Base-by-base conservation (phyloP, 2,329 filamentous ascomycete species). In the Penicillium sp. region DNA sequence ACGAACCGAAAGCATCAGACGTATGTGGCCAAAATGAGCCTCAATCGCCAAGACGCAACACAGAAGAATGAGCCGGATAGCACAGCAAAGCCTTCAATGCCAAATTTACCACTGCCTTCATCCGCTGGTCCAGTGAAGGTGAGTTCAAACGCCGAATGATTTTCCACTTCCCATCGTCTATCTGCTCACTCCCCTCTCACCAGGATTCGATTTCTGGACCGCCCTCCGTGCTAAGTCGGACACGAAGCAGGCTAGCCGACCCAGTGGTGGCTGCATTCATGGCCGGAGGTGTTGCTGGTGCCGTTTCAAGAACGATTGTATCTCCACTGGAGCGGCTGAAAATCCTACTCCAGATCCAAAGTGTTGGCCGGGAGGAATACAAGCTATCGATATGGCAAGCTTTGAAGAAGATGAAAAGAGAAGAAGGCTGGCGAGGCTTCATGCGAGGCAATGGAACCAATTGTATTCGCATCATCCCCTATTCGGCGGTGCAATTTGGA, bases 361-460 rank as follows among this genome's bases (percentile, higher is more conserved):
- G 91, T 73, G 90, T 85, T 53, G 94, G 93, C 19, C 88, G 93
- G 72, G 90, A 92, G 70, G 94, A 97, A 73, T 99, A 99, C 80
- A 94, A 95, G 76, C 83, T 97, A 76, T 95, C 93, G 16, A 92
- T 98, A 60, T 87, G 88, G 69, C 92, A 96, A 79, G 95, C 92
- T 4, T 82, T 99, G 65, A 85, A 81, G 61, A 99, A 99, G 79
- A 99, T 99, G 90, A 97, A 94, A 89, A 88, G 84, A 70, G 95
- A 99, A 75, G 95, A 99, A 79, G 95, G 95, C 57, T 98, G 93
- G 92, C 88, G 88, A 76, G 95, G 95, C 0, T 96, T 98, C 78
- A 96, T 99, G 93, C 88, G 93, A 68, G 95, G 95, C 55, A 99
- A 99, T 76, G 95, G 95, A 65, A 97, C 93, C 63, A 99, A 99